Conservation (phyloP, 768 basidiomycete species). For the Cubamyces sp. region DNA sequence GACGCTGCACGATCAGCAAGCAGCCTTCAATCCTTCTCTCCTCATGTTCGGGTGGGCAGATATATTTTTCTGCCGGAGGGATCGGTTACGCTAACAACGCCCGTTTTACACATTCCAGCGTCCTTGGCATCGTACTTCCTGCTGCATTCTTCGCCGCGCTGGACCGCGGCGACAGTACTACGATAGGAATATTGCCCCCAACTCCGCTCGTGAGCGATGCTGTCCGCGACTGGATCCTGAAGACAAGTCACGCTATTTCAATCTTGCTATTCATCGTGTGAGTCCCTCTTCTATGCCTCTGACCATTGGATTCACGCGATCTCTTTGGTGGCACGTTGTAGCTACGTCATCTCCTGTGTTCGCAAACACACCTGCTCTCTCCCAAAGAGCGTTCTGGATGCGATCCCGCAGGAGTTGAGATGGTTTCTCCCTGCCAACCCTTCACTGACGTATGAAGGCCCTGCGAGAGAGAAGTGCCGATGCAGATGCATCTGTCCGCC, state of each 20-base stretch:
- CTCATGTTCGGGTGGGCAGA: slow-evolving; percentile 62
- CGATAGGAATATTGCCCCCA: slow-evolving; percentile 25
- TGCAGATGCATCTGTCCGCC: no score
- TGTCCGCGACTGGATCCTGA: slow-evolving; percentile 51
- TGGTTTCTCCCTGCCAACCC: slow-evolving; percentile 16
- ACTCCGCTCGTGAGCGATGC: slow-evolving; percentile 44
- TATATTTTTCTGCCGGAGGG: no score
- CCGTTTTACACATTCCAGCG: slow-evolving; percentile 46
- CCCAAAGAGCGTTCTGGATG: slow-evolving; percentile 33
- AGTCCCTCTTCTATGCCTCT: slow-evolving; percentile 24
- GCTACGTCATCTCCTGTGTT: slow-evolving; percentile 68
- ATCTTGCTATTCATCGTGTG: slow-evolving; percentile 64
- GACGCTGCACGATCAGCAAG: slow-evolving; percentile 63
- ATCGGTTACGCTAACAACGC: not conserved
- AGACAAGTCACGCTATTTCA: slow-evolving; percentile 69
- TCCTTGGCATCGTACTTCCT: slow-evolving; percentile 64
- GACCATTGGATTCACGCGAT: not conserved
- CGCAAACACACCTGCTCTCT: slow-evolving; percentile 71
- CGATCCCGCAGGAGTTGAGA: no score
- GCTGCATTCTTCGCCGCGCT: slow-evolving; percentile 69
- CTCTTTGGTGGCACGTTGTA: slow-evolving; percentile 32
- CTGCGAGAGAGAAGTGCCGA: slow-evolving; percentile 33
- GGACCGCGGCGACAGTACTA: slow-evolving; percentile 36
- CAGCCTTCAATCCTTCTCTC: slow-evolving; percentile 68
- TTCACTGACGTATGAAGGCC: slow-evolving; percentile 38